Evolutionary conservation across 495 filamentous ascomycete species (phyloP), one percentile per base, ranked within the genome.

Genomic region (Penicillium mononematosum): DNA sequence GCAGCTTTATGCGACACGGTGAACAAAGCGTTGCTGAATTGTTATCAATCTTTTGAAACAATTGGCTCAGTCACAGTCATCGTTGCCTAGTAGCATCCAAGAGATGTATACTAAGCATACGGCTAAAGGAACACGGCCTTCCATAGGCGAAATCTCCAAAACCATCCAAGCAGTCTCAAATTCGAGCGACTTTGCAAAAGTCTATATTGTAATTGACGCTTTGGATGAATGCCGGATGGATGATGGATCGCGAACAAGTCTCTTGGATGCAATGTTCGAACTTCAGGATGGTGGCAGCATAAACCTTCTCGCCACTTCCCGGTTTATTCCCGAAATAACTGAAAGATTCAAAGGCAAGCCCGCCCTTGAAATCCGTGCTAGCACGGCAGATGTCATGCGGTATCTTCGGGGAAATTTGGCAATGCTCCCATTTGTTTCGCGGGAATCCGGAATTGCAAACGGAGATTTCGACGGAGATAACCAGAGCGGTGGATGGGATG

Each of bases 41-140:
- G 7, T 27, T 69, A 0, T 4, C 34, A 12, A 56, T 45, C 8
- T 71, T 27, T 27, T 71, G 11, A 67, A 64, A 45, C 75, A 78
- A 22, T 5, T 45, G 4, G 19, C 19, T 22, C 42, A 45, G 19
- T 12, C n/a, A 12, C 42, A 45, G 22, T 3, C n/a, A 19, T 12
- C 19, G 2, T 24, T 45, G 20, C 4, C 5, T 9, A 22, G 19
- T 12, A 22, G 19, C 42, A 22, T 45, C 7, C 19, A 5, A 22
- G 1, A 9, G 19, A 19, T 45, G 9, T 45, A 45, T 22, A 2
- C 1, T 20, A 0, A 22, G 5, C 42, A 45, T 22, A 12, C 6
- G 20, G 10, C 42, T 1, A 22, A 9, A 45, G n/a, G 20, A 19
- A 45, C 42, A 20, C 25, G 20, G 11, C 42, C 42, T 22, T 19